Evolutionary conservation across 352 stramenopile genomes (phyloP), one percentile per base, ranked within the genome.

Genomic region (Phytophthora macrochlamydospora): DNA sequence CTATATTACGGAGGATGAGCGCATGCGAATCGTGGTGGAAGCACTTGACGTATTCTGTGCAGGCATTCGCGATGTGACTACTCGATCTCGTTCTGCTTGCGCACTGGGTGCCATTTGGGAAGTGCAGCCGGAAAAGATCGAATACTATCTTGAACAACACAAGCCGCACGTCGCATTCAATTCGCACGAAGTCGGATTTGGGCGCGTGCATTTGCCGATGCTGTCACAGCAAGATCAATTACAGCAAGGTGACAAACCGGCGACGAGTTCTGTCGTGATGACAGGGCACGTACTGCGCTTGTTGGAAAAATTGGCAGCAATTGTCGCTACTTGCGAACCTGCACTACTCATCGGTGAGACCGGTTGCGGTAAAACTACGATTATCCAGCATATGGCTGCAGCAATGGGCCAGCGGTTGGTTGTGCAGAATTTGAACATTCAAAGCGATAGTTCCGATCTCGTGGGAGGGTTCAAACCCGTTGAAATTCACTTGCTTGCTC

Each of bases 341-440:
- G 90, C 96, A 13, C 78, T 99, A 18, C 85, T 99, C 42, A 98
- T 99, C 31, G 97, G 97, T 67, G 97, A 99, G 81, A 99, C 98
- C 42, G 98, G 98, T 72, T 98, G 96, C 60, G 96, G 97, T 67
- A 99, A 99, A 78, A 99, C 93, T 14, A 99, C 94, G 6, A 82
- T 99, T 9, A 95, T 99, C 42, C 98, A 99, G 82, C 89, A 99
- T 62, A 80, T 99, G 31, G 98, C 98, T 2, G 75, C 79, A 7
- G 80, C 92, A 12, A 94, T 98, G 60, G 94, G 95, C 4, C 88
- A 98, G 64, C 90, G 78, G 13, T 77, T 99, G 12, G 85, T 99
- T 1, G 98, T 99, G 14, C 97, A 99, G 71, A 99, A 99, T 81
- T 82, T 99, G 45, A 99, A 98, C 60, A 95, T 99, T 30, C 97